Conservation (phyloP, 257 asterid species). For the Lavandula angustifolia region DNA sequence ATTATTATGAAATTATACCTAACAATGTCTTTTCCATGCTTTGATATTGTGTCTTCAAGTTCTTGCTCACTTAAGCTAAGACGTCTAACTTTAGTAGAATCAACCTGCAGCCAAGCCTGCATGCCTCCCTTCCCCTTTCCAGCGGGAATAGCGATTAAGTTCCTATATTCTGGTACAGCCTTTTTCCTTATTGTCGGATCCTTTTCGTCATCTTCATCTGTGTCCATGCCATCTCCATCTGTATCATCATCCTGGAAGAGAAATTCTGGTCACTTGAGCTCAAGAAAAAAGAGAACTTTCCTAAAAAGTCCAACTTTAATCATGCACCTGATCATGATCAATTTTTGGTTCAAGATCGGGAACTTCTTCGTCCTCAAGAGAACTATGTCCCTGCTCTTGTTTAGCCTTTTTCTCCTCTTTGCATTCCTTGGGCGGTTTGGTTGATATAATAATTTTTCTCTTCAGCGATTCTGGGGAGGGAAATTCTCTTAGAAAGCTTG, state of each 20-base stretch:
- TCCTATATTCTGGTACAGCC: slow-evolving; percentile 53
- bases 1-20: slow-evolving; percentile 42
- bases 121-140: slow-evolving; percentile 73
- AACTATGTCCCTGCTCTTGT: slow-evolving; percentile 37
- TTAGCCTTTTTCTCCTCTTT: slow-evolving; percentile 40
- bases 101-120: slow-evolving; percentile 55
- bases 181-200: slow-evolving; percentile 40
- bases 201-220: slow-evolving; percentile 45
- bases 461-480: slow-evolving; percentile 75
- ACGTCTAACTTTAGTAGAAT: slow-evolving; percentile 59
- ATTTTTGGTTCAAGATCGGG: slow-evolving; percentile 28
- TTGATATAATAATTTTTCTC: slow-evolving; percentile 56
- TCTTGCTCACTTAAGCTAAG: slow-evolving; percentile 79
- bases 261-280: slow-evolving; percentile 3
- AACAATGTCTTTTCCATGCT: slow-evolving; percentile 38
- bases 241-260: slow-evolving; percentile 45
- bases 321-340: slow-evolving; percentile 46
- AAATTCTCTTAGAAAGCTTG: slow-evolving; percentile 48
- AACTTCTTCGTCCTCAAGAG: slow-evolving; percentile 44
- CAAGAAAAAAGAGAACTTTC: background rate
- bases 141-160: slow-evolving; percentile 72
- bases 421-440: slow-evolving; percentile 78
- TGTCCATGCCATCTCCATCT: slow-evolving; percentile 36
- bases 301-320: background rate
- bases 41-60: slow-evolving; percentile 52